phyloP scores from a whole-genome alignment of 2,329 filamentous ascomycete species.

The Penicillium paneum region DNA sequence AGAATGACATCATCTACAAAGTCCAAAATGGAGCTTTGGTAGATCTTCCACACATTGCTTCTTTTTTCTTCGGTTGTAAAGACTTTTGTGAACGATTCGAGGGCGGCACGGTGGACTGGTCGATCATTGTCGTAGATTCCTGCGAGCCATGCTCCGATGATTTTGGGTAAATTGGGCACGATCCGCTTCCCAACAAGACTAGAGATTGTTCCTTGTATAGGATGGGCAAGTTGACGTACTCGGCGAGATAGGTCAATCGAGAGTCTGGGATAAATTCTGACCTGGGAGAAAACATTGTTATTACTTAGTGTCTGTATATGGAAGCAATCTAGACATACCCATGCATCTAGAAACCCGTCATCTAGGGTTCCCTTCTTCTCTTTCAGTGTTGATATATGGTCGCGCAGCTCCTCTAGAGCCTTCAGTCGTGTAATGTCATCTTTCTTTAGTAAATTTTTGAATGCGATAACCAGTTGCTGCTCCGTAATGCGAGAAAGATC shows the following conservation, averaged over 20 bases:
- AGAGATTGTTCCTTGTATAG: conserved; percentile 63
- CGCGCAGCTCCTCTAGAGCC: conserved; percentile 78
- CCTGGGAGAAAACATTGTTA: conserved; percentile 49
- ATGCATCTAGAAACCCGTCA: conserved; percentile 79
- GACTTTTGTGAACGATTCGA: conserved; percentile 70
- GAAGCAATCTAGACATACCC: conserved; percentile 58
- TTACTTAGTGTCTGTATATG: conserved; percentile 2
- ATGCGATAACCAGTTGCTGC: conserved; percentile 77
- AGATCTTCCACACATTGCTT: conserved; percentile 71
- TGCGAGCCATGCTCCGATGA: conserved; percentile 86
- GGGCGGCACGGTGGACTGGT: conserved; percentile 70
- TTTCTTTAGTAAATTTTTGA: conserved; percentile 91
- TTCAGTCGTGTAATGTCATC: conserved; percentile 89
- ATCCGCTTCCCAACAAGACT: conserved; percentile 70
- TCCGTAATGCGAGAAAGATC: conserved; percentile 75
- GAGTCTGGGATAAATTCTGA: conserved; percentile 78
- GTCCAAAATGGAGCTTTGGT: conserved; percentile 74
- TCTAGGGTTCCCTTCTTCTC: conserved; percentile 62
- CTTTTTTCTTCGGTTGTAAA: conserved; percentile 79
- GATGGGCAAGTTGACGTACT: conserved; percentile 83
- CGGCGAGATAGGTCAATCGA: conserved; percentile 87
- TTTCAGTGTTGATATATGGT: conserved; percentile 59
- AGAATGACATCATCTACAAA: conserved; percentile 75
- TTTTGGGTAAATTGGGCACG: conserved; percentile 70
- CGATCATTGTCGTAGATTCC: conserved; percentile 85